Percentiles rank a stretch among this genome's conserved stretches.
Evolutionary conservation across 352 stramenopile genomes (phyloP).

Genomic region (Phytopythium delawarense): DNA sequence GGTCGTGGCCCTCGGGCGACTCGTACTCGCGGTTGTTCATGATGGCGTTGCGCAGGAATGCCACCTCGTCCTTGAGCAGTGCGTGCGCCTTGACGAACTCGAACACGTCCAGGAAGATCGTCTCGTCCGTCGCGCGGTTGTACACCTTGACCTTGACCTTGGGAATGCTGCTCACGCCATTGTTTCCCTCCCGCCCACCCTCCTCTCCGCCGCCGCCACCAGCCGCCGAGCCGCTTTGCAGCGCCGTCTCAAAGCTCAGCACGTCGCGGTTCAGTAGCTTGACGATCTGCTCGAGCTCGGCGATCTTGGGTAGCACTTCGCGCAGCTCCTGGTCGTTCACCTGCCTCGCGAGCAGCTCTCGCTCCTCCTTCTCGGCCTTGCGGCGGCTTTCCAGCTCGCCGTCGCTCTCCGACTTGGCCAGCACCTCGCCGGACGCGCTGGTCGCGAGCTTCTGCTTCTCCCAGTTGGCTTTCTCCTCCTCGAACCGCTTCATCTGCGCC

Average conservation of each 20-base stretch:
- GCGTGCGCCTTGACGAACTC: constrained; percentile 90
- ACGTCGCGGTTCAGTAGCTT: constrained; percentile 88
- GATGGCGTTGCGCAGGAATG: constrained; percentile 90
- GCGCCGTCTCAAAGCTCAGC: constrained; percentile 89
- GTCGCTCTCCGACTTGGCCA: background rate
- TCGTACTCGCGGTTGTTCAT: constrained; percentile 87
- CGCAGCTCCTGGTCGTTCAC: constrained; percentile 91
- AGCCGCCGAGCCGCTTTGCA: constrained; percentile 59
- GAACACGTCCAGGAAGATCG: constrained; percentile 92
- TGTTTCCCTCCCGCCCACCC: constrained; percentile 8
- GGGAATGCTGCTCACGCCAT: constrained; percentile 45
- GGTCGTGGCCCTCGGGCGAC: constrained; percentile 81
- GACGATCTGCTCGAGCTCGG: constrained; percentile 91
- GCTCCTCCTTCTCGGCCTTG: constrained; percentile 47
- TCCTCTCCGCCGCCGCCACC: constrained; percentile 2
- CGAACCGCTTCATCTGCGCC: constrained; percentile 86
- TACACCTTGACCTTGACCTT: constrained; percentile 91
- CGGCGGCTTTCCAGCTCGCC: background rate
- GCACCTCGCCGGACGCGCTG: background rate
- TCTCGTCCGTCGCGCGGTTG: constrained; percentile 85
- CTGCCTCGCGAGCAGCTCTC: constrained; percentile 63
- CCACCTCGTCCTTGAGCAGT: constrained; percentile 82
- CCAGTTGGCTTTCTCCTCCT: constrained; percentile 87
- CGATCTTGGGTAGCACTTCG: constrained; percentile 90
- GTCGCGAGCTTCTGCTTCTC: constrained; percentile 52